Evolutionary conservation across 345 rosid genomes (phyloP), one percentile per base, ranked within the genome.

Genomic region (Psidium guajava): DNA sequence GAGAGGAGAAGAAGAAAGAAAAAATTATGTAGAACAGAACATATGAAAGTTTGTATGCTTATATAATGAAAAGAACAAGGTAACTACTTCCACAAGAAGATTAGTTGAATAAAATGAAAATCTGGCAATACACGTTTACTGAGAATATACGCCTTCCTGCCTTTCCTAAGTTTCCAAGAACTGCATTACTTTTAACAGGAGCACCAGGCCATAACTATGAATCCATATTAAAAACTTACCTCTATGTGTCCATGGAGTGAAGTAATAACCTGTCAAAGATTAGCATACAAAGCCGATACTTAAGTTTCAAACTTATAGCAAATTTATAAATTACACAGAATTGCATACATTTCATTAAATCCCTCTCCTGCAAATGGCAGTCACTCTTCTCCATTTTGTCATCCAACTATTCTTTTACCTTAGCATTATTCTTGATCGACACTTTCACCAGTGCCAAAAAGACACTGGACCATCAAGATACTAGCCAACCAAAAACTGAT

Each of bases 241-340:
- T 86, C 87, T 51, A 86, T 54, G 2, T 82, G 50, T 82, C 87
- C 85, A 54, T 86, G 87, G 61, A 86, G 54, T 42, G 87, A 86
- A 86, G 87, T 64, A 44, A 86, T 86, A 50, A 82, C 87, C 87
- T 86, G 85, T 36, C 36, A 86, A 82, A 52, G 2, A 81, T 27
- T n/a, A n/a, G 11, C 84, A 8, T 54, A 5, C 58, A 82, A 82
- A 53, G 22, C 25, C 40, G 3, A 6, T 28, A 82, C 22, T 32
- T 32, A 82, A 82, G 57, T 51, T 81, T 52, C 56, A 44, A 82
- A 82, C 12, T 40, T 25, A 44, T 22, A 82, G 57, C 22, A 81
- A 49, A 24, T 15, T 44, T 51, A 81, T 16, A 27, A 24, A 81
- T 51, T 24, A 81, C 28, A 24, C 3, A 44, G 54, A 24, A 81